These are phyloP conservation scores for Neonectria hederae DNA, from an alignment of 2,329 filamentous ascomycete species.

Conservation along the genomic window DNA sequence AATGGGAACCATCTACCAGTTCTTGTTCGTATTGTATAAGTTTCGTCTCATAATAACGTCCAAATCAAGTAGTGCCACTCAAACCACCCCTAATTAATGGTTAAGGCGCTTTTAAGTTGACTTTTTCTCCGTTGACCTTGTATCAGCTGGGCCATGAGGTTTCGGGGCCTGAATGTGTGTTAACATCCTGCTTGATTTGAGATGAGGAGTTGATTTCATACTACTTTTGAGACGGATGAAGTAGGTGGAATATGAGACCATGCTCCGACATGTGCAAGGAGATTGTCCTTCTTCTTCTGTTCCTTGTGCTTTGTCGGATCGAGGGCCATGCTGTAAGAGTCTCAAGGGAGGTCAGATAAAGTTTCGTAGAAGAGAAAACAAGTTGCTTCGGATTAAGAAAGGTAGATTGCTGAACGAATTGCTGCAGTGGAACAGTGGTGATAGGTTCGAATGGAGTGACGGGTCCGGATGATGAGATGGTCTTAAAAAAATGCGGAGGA, in stretches of 20 bases:
- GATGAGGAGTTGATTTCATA: not conserved
- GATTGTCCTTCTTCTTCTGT: not conserved
- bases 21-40: too few species aligned
- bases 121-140: not conserved
- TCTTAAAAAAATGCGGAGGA: not conserved
- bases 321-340: not conserved
- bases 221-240: not conserved
- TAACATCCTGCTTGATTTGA: not conserved
- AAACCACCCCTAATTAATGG: too few species aligned
- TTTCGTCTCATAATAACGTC: too few species aligned
- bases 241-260: not conserved
- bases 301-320: constrained; percentile 1
- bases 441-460: not conserved
- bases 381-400: not conserved
- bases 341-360: not conserved
- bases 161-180: not conserved
- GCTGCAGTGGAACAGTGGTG: not conserved
- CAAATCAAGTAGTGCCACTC: too few species aligned
- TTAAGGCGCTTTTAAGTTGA: too few species aligned
- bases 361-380: not conserved
- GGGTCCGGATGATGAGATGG: not conserved
- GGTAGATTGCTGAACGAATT: not conserved
- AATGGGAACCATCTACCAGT: too few species aligned
- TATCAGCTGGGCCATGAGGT: not conserved
- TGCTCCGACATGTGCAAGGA: constrained; percentile 9